These are phyloP conservation scores for Allomyces arbusculus DNA, from an alignment of 192 early-diverging fungal species.

Conservation along the genomic window DNA sequence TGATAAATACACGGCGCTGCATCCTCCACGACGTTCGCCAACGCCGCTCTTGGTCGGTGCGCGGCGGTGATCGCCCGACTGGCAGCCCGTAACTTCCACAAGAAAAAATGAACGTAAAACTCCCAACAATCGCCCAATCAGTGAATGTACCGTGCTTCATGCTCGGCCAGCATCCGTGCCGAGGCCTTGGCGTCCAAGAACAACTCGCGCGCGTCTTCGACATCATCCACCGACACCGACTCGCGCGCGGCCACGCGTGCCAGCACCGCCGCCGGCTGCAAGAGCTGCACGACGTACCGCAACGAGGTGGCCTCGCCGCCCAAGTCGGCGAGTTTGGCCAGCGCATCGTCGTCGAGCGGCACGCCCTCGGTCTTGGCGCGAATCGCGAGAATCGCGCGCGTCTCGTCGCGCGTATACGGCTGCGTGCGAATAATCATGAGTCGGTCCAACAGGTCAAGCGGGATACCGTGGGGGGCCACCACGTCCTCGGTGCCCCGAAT, in stretches of 20 bases:
- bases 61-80: no score
- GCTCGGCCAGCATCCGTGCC: conserved; percentile 44
- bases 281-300: conserved; percentile 72
- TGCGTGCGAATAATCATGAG: conserved; percentile 86
- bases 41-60: no score
- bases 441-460: conserved; percentile 86
- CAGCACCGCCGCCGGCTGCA: conserved; percentile 78
- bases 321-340: conserved; percentile 56
- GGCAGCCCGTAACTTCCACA: no score
- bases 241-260: conserved; percentile 67
- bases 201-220: conserved; percentile 63
- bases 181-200: conserved; percentile 76
- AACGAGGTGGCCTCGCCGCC: conserved; percentile 68
- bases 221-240: conserved; percentile 60
- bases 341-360: conserved; percentile 51
- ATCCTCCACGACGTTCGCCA: no score
- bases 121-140: background rate
- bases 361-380: conserved; percentile 80
- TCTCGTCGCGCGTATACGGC: conserved; percentile 81
- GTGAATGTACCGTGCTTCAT: background rate
- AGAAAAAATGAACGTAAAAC: no score
- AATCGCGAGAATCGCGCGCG: conserved; percentile 73
- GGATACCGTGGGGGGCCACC: conserved; percentile 80
- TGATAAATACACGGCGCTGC: no score
- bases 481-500: conserved; percentile 59